phyloP scores from a whole-genome alignment of 352 stramenopile genomes.

The Phytopythium chamaehyphon region DNA sequence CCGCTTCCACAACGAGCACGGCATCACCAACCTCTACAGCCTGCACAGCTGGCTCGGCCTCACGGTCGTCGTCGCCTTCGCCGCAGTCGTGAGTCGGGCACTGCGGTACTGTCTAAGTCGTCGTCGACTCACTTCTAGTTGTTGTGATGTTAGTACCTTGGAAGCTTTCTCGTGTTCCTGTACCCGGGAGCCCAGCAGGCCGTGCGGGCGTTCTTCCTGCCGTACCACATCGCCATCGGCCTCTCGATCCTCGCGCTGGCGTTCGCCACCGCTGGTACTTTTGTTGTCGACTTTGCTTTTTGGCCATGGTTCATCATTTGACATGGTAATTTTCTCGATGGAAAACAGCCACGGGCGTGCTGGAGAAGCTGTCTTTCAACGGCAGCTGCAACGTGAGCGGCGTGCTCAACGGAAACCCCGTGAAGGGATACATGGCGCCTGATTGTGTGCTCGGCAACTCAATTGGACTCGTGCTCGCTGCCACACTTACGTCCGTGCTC shows the following conservation, averaged over 20 bases:
- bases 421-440: conserved; percentile 66
- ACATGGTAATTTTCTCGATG: background rate
- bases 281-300: background rate
- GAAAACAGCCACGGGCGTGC: conserved; percentile 38
- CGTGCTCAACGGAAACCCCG: conserved; percentile 46
- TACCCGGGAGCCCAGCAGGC: conserved; percentile 52
- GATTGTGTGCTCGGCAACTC: conserved; percentile 77
- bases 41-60: conserved; percentile 87
- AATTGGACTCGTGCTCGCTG: conserved; percentile 57
- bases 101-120: background rate
- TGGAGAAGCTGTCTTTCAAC: conserved; percentile 87
- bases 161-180: conserved; percentile 69
- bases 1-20: conserved; percentile 84
- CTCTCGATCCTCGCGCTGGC: conserved; percentile 61
- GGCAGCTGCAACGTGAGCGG: conserved; percentile 79
- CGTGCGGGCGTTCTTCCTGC: conserved; percentile 36
- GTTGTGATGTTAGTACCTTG: conserved; percentile 36
- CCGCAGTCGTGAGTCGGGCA: conserved; percentile 25
- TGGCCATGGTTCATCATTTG: background rate
- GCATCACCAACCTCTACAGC: conserved; percentile 84
- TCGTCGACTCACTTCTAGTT: conserved; percentile 2
- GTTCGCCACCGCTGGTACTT: conserved; percentile 46
- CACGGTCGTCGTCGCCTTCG: conserved; percentile 52
- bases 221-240: conserved; percentile 69
- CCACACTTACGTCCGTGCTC: conserved; percentile 37